Percentiles rank a stretch among this genome's conserved stretches.
Evolutionary conservation across 164 flowering plant genomes (phyloP).

Genomic region (Stephania yunnanensis): DNA sequence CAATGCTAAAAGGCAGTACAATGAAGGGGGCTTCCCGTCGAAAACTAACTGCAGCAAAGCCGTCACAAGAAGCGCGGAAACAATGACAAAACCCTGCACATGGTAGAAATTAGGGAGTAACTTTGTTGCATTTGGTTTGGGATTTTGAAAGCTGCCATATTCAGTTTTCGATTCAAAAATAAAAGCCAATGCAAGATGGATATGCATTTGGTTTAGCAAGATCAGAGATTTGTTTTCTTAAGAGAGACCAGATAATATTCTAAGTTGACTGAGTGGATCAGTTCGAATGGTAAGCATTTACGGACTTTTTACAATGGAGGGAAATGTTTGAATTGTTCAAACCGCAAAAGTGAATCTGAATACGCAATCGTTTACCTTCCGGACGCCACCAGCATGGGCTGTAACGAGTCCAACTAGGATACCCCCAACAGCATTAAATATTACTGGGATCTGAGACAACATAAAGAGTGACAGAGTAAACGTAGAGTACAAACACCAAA

Average conservation of each 20-base stretch:
- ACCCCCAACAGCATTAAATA: conserved; percentile 85
- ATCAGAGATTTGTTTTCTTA: too few relatives aligned
- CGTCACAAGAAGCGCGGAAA: conserved; percentile 91
- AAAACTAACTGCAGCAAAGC: conserved; percentile 85
- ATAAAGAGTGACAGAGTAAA: not conserved
- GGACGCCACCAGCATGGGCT: conserved; percentile 82
- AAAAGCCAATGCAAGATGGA: too few relatives aligned
- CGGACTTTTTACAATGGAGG: not conserved
- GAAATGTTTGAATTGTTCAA: not conserved
- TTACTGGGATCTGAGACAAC: conserved; percentile 70
- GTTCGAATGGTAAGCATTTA: not conserved
- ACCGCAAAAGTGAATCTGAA: not conserved
- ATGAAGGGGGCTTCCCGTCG: conserved; percentile 92
- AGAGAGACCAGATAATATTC: not conserved
- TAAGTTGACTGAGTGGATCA: not conserved
- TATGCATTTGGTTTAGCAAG: too few relatives aligned
- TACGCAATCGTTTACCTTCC: conserved; percentile 54
- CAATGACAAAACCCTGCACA: conserved; percentile 95
- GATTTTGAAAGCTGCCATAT: too few relatives aligned
- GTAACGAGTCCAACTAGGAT: conserved; percentile 97
- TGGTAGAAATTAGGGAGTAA: not conserved
- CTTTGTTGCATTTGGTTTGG: not conserved
- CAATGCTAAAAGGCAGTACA: conserved; percentile 67
- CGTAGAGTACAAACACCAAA: not conserved
- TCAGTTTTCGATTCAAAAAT: too few relatives aligned